Evolutionary conservation across 202 grass and related monocot genomes (phyloP), one percentile per base, ranked within the genome.

Genomic region (Eragrostis tef): DNA sequence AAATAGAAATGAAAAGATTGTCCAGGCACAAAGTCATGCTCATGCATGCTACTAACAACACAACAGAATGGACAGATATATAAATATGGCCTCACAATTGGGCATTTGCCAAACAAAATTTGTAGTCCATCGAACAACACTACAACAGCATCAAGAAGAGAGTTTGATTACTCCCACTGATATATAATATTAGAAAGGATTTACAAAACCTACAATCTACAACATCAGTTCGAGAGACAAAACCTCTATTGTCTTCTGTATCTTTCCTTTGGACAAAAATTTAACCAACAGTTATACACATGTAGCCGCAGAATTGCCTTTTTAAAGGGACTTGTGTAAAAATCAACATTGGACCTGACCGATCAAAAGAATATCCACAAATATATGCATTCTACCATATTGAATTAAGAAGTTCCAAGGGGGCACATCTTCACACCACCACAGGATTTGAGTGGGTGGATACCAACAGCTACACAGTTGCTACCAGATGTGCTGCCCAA

Each of bases 171-270:
- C 77, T 47, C 25, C 13, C 49, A 61, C 64, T 15, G 26, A 61
- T 14, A 34, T 61, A 51, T 46, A 49, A 61, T 26, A 75, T 67
- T 67, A 22, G 54, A 48, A 74, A 79, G 26, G 54, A 84, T 84
- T 17, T 84, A 83, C 84, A 87, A 44, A 59, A 57, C 17, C 79
- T 70, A 85, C 47, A 59, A 52, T 15, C 47, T 73, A 88, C 54
- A 79, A 14, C 22, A 78, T 73, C 67, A 74, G 71, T 43, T 70
- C 10, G 15, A 57, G 46, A 83, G 64, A 54, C 52, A 52, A 68
- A 89, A 48, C 14, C 11, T 77, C 46, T 56, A 59, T 34, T 64
- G n/a, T 41, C 14, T 39, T 61, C 24, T 67, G 36, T 21, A 71
- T 74, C 79, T 27, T 46, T 45, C 12, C 9, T 42, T 10, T 39